Percentiles rank a stretch among this genome's conserved stretches.
Conservation (phyloP, 2,329 filamentous ascomycete genomes). For the Talaromyces albobiverticillius region DNA sequence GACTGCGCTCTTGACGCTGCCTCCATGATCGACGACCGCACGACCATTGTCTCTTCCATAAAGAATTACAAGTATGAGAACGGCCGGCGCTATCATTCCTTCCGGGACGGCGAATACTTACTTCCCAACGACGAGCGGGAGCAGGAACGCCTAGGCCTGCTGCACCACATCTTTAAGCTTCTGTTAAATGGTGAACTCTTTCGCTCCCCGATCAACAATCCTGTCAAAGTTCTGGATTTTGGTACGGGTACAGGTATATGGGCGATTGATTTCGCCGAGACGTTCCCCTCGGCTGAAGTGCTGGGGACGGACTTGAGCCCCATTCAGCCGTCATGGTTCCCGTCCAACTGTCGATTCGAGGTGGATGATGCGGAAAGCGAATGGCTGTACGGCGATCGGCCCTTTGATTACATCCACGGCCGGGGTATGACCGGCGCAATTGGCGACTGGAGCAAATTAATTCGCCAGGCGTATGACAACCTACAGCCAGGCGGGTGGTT, state of each 20-base stretch:
- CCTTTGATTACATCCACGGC: constrained; percentile 42
- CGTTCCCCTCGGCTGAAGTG: constrained; percentile 23
- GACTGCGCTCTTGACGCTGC: constrained; percentile 1
- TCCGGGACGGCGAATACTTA: constrained; percentile 28
- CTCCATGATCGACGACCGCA: constrained; percentile 13
- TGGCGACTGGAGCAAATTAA: constrained; percentile 29
- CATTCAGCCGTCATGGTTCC: constrained; percentile 27
- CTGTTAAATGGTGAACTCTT: constrained; percentile 24
- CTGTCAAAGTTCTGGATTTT: constrained; percentile 38
- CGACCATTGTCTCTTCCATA: constrained; percentile 16
- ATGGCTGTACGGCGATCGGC: constrained; percentile 30
- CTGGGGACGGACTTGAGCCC: constrained; percentile 15
- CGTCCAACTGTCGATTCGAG: constrained; percentile 45
- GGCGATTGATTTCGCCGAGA: constrained; percentile 23
- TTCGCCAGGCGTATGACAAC: constrained; percentile 36
- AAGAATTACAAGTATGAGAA: constrained; percentile 25
- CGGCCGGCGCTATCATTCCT: constrained; percentile 31
- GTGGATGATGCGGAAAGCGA: constrained; percentile 21
- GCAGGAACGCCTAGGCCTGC: constrained; percentile 31
- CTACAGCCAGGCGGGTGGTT: constrained; percentile 47
- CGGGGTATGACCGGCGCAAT: constrained; percentile 41
- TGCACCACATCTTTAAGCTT: constrained; percentile 26
- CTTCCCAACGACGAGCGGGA: constrained; percentile 34
- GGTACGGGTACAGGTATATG: constrained; percentile 49
- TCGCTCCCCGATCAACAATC: constrained; percentile 26